Base-by-base conservation (phyloP, 1,284 basidiomycete species). In the Meira miltonrushii region DNA sequence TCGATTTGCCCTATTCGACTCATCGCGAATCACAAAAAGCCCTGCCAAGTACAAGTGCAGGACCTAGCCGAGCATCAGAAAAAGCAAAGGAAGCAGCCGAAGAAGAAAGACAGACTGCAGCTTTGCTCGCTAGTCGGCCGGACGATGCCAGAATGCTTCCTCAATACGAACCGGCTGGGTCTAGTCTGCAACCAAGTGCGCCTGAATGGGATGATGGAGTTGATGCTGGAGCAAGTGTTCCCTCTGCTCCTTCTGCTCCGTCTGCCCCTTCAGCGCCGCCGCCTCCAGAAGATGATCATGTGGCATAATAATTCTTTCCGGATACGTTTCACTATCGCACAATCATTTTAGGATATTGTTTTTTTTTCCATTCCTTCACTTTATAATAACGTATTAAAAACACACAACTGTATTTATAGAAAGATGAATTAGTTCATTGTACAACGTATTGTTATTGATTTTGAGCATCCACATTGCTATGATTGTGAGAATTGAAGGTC, bases 1-100 rank as follows among this genome's bases (percentile, higher is more conserved):
- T 71, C 41, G 69, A 71, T 33, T 52, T 69, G 56, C 69, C 69
- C 0, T 71, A 71, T 39, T 58, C 63, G 6, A 21, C 57, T 19
- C 10, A 57, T 10, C 48, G 21, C n/a, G 6, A 17, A 41, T 7
- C 28, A 38, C 2, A 7, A 25, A n/a, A 39, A 21, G 12, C 5
- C 5, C 15, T 4, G 12, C 7, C n/a, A 50, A 33, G 21, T n/a
- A n/a, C 50, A 4, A 53, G 2, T 38, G 50, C 50, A 39, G 19
- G 23, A 37, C 13, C 23, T 12, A 25, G 43, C 23, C 43, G 23
- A 25, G 17, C 17, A 44, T 44, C 43, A 4, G 50, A 53, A 39
- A 53, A 53, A 33, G 50, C 50, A 25, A n/a, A 28, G 13, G 50
- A 53, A 33, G 50, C 50, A 19, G 38, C n/a, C 17, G 50, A 53